These are phyloP conservation scores for Aspergillus biplanus DNA, from an alignment of 495 filamentous ascomycete species.

Conservation along the genomic window DNA sequence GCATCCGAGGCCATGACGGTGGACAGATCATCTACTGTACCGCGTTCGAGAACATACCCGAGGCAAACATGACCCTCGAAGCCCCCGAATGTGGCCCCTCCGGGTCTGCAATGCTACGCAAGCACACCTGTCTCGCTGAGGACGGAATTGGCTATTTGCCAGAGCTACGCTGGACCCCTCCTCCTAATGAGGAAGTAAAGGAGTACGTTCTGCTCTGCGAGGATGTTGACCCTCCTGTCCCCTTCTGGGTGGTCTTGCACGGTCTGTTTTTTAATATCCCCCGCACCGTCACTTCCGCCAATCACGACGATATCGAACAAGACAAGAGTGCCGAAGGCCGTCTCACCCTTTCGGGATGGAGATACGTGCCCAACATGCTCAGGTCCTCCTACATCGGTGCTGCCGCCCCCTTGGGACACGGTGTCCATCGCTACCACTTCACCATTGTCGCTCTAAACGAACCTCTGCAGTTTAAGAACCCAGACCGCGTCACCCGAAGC, in stretches of 20 bases:
- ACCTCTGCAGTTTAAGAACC: slow-evolving; percentile 35
- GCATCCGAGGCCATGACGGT: slow-evolving; percentile 35
- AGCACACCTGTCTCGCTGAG: slow-evolving; percentile 40
- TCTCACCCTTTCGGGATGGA: slow-evolving; percentile 42
- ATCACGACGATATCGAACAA: slow-evolving; percentile 34
- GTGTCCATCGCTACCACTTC: slow-evolving; percentile 53
- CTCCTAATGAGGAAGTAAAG: slow-evolving; percentile 32
- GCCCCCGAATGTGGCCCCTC: slow-evolving; percentile 44
- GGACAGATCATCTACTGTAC: slow-evolving; percentile 29
- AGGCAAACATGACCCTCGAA: slow-evolving; percentile 47
- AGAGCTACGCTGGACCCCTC: slow-evolving; percentile 42
- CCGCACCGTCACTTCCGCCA: slow-evolving; percentile 32
- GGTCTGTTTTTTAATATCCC: slow-evolving; percentile 51
- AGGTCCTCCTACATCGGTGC: slow-evolving; percentile 43
- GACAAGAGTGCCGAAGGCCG: slow-evolving; percentile 22
- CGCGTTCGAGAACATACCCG: slow-evolving; percentile 34
- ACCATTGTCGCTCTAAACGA: slow-evolving; percentile 51
- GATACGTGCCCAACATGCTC: slow-evolving; percentile 41
- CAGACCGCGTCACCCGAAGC: slow-evolving; percentile 40
- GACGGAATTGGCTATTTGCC: slow-evolving; percentile 46
- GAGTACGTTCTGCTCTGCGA: slow-evolving; percentile 56
- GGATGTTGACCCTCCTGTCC: slow-evolving; percentile 54
- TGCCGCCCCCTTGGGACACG: slow-evolving; percentile 49
- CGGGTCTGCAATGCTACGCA: slow-evolving; percentile 35
- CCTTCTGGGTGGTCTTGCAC: slow-evolving; percentile 47